Evolutionary conservation across 2,329 filamentous ascomycete genomes (phyloP).

Genomic region (Exophiala oligosperma): DNA sequence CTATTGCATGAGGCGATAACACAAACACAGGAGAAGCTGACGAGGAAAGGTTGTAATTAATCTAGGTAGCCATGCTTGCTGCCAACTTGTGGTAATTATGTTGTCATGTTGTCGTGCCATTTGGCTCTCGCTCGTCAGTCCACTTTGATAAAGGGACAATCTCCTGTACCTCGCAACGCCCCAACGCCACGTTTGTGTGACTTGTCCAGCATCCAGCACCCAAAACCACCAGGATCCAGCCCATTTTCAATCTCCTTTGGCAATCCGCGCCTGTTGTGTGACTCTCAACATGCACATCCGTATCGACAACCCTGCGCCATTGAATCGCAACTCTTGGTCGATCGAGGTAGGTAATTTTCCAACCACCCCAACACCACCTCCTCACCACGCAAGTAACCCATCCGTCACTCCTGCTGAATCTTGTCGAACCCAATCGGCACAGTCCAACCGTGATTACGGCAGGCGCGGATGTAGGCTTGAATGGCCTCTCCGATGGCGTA

Average conservation of each 20-base stretch:
- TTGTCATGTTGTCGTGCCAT: too few species aligned
- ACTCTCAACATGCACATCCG: background rate
- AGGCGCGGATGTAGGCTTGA: slow-evolving; percentile 70
- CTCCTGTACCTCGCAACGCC: background rate
- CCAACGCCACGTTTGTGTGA: slow-evolving; percentile 1
- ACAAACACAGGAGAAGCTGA: too few species aligned
- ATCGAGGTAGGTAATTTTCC: background rate
- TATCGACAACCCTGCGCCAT: background rate
- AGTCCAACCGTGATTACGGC: slow-evolving; percentile 68
- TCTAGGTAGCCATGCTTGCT: too few species aligned
- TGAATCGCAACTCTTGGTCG: background rate
- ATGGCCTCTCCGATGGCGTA: slow-evolving; percentile 72
- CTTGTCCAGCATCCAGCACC: background rate
- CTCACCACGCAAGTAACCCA: too few species aligned
- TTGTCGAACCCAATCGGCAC: slow-evolving; percentile 62
- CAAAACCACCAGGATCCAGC: too few species aligned
- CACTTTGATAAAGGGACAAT: too few species aligned
- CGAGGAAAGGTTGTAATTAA: too few species aligned
- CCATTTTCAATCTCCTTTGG: too few species aligned
- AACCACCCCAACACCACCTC: background rate
- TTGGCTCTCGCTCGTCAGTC: too few species aligned
- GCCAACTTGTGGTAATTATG: too few species aligned
- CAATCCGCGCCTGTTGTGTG: background rate
- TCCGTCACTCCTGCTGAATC: slow-evolving; percentile 2
- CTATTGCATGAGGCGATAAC: background rate